Evolutionary conservation across 306 rosid genomes (phyloP).

Genomic region (Gillenia trifoliata): DNA sequence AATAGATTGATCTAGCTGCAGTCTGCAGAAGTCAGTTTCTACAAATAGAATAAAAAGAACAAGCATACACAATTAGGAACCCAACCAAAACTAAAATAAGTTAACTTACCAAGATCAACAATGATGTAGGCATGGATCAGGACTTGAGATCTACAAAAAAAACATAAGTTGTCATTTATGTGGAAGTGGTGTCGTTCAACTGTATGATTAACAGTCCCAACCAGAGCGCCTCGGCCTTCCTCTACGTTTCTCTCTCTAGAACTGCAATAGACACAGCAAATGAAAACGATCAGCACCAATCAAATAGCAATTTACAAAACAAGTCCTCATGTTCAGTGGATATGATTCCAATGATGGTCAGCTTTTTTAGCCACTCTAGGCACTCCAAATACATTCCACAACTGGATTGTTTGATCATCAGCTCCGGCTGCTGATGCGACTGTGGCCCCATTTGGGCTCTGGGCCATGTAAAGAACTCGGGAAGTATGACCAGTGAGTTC

Average conservation of each 20-base stretch:
- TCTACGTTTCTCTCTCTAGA: slow-evolving; percentile 56
- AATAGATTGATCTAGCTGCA: neutral
- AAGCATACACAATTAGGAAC: slow-evolving; percentile 11
- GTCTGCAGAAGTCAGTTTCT: neutral
- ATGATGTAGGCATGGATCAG: slow-evolving; percentile 36
- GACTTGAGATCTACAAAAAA: slow-evolving; percentile 15
- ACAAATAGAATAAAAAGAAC: neutral
- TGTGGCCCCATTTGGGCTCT: too few species aligned
- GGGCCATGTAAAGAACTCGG: too few species aligned
- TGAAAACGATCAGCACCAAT: slow-evolving; percentile 33
- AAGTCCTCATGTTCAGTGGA: too few species aligned
- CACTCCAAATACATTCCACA: too few species aligned
- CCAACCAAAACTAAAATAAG: neutral
- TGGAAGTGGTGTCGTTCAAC: slow-evolving; percentile 15
- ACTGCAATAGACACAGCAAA: slow-evolving; percentile 39
- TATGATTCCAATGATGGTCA: too few species aligned
- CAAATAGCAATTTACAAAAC: too few species aligned
- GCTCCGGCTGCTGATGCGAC: too few species aligned
- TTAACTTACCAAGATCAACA: slow-evolving; percentile 14
- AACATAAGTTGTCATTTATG: slow-evolving; percentile 16
- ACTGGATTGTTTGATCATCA: too few species aligned
- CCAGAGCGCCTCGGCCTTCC: slow-evolving; percentile 90
- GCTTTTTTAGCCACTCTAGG: too few species aligned
- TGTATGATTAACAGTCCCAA: slow-evolving; percentile 64
- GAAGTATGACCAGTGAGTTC: too few species aligned